A percentile compares a stretch with the other conserved stretches of the same genome.
Conservation (phyloP, 768 basidiomycete species). For the Leucocoprinus birnbaumii region DNA sequence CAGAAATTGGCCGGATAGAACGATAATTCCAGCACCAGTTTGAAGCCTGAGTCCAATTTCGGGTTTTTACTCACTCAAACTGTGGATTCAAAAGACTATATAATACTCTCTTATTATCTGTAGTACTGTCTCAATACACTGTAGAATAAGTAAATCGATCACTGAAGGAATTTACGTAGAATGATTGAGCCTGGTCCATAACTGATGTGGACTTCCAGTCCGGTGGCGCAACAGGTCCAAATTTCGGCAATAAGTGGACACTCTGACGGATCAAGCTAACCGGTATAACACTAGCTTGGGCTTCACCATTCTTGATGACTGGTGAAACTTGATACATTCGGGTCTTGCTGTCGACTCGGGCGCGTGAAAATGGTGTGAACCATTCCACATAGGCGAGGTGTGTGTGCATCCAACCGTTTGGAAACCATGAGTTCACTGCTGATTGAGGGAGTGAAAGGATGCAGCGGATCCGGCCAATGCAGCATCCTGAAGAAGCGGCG, state of each 20-base stretch:
- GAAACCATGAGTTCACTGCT: background rate
- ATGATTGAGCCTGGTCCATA: slow-evolving; percentile 23
- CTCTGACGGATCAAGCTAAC: slow-evolving; percentile 20
- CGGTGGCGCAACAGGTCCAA: slow-evolving; percentile 22
- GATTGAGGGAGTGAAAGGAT: slow-evolving; percentile 11
- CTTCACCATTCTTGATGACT: background rate
- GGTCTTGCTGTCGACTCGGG: background rate
- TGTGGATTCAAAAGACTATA: too few relatives aligned
- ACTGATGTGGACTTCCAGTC: slow-evolving; percentile 30
- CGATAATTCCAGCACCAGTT: too few relatives aligned
- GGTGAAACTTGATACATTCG: background rate
- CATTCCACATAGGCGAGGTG: slow-evolving; percentile 1
- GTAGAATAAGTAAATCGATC: background rate
- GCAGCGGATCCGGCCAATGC: slow-evolving; percentile 15
- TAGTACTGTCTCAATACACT: too few relatives aligned
- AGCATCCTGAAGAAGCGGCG: background rate
- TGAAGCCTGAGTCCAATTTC: too few relatives aligned
- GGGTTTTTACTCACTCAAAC: too few relatives aligned
- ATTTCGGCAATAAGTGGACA: slow-evolving; percentile 29
- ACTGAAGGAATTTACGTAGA: slow-evolving; percentile 11
- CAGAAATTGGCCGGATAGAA: too few relatives aligned
- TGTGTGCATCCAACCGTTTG: background rate
- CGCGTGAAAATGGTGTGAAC: slow-evolving; percentile 18
- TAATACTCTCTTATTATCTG: too few relatives aligned
- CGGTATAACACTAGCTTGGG: slow-evolving; percentile 19